A percentile compares a stretch with the other conserved stretches of the same genome.
phyloP scores from a whole-genome alignment of 495 filamentous ascomycete genomes.

The Articulospora tetracladia region DNA sequence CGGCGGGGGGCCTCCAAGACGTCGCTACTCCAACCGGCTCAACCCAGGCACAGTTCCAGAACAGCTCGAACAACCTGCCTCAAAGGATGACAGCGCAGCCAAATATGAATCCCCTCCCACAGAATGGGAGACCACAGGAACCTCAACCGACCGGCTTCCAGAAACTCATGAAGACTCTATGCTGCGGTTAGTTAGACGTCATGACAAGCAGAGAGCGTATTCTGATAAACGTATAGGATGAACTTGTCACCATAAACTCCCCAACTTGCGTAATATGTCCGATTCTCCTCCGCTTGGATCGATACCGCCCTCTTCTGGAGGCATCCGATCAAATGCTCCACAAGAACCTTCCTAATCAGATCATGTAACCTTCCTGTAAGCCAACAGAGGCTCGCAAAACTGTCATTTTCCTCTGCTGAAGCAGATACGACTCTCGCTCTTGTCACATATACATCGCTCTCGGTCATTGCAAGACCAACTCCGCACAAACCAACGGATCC shows the following conservation, averaged over 20 bases:
- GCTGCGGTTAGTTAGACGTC: constrained; percentile 60
- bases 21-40: constrained; percentile 75
- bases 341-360: constrained; percentile 14
- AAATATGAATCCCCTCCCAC: constrained; percentile 46
- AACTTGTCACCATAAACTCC: constrained; percentile 9
- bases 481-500: constrained; percentile 6
- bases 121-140: constrained; percentile 40
- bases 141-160: constrained; percentile 53
- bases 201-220: neutral
- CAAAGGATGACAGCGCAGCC: constrained; percentile 60
- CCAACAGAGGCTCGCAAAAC: constrained; percentile 10
- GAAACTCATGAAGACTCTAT: constrained; percentile 78
- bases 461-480: neutral
- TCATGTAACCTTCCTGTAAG: constrained; percentile 7
- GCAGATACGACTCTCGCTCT: constrained; percentile 26
- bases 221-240: constrained; percentile 18
- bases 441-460: constrained; percentile 24
- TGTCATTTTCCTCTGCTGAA: constrained; percentile 21
- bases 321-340: constrained; percentile 10
- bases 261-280: neutral
- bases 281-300: neutral
- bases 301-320: constrained; percentile 2
- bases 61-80: constrained; percentile 79
- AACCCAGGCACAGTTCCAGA: constrained; percentile 87
- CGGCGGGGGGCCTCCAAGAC: constrained; percentile 65